Percentiles rank a stretch among this genome's conserved stretches.
Evolutionary conservation across 2,329 filamentous ascomycete species (phyloP).

Genomic region (Fusarium liriodendri): DNA sequence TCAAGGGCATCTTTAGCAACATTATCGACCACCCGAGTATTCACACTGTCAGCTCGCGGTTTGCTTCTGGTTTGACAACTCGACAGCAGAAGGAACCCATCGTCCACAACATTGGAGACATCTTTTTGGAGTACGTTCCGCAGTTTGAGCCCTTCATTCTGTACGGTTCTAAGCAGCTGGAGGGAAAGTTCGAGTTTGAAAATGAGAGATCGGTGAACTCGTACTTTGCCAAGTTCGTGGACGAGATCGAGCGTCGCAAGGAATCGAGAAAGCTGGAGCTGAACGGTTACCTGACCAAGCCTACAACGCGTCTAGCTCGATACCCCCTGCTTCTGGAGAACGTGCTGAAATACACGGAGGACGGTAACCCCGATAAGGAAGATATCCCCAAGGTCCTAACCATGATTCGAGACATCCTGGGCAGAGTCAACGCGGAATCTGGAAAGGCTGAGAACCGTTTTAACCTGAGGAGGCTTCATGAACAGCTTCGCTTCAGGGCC

Average conservation of each 20-base stretch:
- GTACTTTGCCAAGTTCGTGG: slow-evolving; percentile 89
- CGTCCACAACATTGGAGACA: slow-evolving; percentile 89
- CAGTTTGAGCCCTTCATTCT: slow-evolving; percentile 96
- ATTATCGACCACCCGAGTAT: slow-evolving; percentile 86
- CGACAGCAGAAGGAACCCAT: slow-evolving; percentile 92
- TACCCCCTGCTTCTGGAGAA: slow-evolving; percentile 94
- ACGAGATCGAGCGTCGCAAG: slow-evolving; percentile 94
- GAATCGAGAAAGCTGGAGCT: slow-evolving; percentile 96
- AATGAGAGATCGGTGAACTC: slow-evolving; percentile 91
- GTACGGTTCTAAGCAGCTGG: slow-evolving; percentile 95
- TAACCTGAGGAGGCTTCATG: slow-evolving; percentile 91
- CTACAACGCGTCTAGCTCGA: slow-evolving; percentile 91
- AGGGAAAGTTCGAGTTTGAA: slow-evolving; percentile 98
- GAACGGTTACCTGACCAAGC: slow-evolving; percentile 97
- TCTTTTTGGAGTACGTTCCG: slow-evolving; percentile 92
- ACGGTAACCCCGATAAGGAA: slow-evolving; percentile 88
- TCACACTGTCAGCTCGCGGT: slow-evolving; percentile 87
- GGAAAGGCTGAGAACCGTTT: slow-evolving; percentile 98
- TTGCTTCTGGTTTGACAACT: slow-evolving; percentile 88
- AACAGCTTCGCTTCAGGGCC: slow-evolving; percentile 89
- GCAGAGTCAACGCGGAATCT: slow-evolving; percentile 91
- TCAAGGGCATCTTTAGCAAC: slow-evolving; percentile 95
- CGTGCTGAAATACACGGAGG: slow-evolving; percentile 90
- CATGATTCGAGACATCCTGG: slow-evolving; percentile 87
- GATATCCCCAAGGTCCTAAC: slow-evolving; percentile 91